A percentile compares a stretch with the other conserved stretches of the same genome.
Evolutionary conservation across 2,329 filamentous ascomycete genomes (phyloP).

Genomic region (Claviceps africana): DNA sequence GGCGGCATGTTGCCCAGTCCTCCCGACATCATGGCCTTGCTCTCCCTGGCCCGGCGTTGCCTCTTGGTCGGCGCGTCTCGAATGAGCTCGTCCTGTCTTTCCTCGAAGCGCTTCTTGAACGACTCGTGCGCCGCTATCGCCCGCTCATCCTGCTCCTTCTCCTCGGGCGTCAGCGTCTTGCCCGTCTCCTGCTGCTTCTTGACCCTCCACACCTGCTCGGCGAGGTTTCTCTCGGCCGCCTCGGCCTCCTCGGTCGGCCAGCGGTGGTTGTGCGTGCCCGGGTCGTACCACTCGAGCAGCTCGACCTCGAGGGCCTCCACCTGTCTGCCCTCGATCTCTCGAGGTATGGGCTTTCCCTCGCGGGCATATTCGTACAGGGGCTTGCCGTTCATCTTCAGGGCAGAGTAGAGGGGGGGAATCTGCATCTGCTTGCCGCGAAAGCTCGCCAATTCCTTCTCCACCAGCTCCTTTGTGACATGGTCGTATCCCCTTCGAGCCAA

Average conservation of each 20-base stretch:
- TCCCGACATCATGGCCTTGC: conserved; percentile 40
- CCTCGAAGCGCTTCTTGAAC: conserved; percentile 44
- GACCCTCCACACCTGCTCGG: conserved; percentile 54
- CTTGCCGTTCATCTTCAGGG: conserved; percentile 85
- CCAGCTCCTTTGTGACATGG: conserved; percentile 64
- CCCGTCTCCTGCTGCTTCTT: conserved; percentile 40
- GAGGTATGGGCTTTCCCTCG: conserved; percentile 72
- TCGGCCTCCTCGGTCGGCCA: conserved; percentile 73
- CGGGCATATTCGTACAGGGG: conserved; percentile 91
- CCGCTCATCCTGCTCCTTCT: conserved; percentile 40
- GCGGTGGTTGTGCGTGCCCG: conserved; percentile 62
- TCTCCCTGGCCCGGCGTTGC: conserved; percentile 16
- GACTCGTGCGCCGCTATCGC: conserved; percentile 41
- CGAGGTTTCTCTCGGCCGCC: conserved; percentile 59
- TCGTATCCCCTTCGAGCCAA: conserved; percentile 61
- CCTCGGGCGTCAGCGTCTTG: conserved; percentile 37
- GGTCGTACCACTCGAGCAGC: conserved; percentile 71
- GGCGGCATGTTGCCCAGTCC: conserved; percentile 38
- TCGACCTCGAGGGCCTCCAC: conserved; percentile 69
- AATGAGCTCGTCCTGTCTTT: conserved; percentile 42
- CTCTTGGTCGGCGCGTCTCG: conserved; percentile 31
- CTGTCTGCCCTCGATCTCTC: conserved; percentile 67
- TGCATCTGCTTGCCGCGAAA: conserved; percentile 81
- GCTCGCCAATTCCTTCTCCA: conserved; percentile 59
- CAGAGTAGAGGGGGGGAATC: conserved; percentile 83